Evolutionary conservation across 768 basidiomycete genomes (phyloP).

Genomic region (Myochromella boudieri): DNA sequence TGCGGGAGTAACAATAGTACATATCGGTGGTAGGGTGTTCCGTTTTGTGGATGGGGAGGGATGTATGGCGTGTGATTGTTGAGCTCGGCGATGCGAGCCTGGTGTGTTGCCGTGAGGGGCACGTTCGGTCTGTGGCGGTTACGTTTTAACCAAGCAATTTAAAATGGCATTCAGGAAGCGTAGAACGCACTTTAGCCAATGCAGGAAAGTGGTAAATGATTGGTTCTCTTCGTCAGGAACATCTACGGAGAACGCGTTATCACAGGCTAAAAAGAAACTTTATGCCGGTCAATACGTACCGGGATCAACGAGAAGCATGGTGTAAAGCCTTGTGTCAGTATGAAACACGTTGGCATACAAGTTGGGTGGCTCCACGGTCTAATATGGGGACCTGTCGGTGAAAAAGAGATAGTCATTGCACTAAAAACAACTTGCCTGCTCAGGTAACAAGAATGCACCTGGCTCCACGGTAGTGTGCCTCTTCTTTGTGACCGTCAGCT

Average conservation of each 20-base stretch:
- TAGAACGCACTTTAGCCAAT: conserved; percentile 80
- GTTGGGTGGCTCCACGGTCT: conserved; percentile 68
- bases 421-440: conserved; percentile 51
- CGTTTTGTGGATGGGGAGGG: conserved; percentile 89
- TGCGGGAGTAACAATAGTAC: conserved; percentile 76
- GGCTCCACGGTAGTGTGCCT: conserved; percentile 57
- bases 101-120: conserved; percentile 61
- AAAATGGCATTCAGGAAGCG: conserved; percentile 5
- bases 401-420: neutral
- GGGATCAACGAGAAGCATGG: conserved; percentile 85
- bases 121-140: conserved; percentile 68
- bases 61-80: conserved; percentile 73
- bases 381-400: neutral
- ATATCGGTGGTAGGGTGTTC: conserved; percentile 91
- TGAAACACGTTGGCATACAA: conserved; percentile 81
- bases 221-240: conserved; percentile 71
- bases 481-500: conserved; percentile 32
- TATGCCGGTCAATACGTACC: conserved; percentile 41
- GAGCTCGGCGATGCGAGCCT: conserved; percentile 38
- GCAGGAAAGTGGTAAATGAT: conserved; percentile 72
- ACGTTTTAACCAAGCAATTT: conserved; percentile 11
- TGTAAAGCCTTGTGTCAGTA: conserved; percentile 77
- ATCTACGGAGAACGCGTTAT: conserved; percentile 44
- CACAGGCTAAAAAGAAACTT: neutral
- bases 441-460: conserved; percentile 64